Evolutionary conservation across 768 basidiomycete genomes (phyloP).

Genomic region (Kwoniella europaea): DNA sequence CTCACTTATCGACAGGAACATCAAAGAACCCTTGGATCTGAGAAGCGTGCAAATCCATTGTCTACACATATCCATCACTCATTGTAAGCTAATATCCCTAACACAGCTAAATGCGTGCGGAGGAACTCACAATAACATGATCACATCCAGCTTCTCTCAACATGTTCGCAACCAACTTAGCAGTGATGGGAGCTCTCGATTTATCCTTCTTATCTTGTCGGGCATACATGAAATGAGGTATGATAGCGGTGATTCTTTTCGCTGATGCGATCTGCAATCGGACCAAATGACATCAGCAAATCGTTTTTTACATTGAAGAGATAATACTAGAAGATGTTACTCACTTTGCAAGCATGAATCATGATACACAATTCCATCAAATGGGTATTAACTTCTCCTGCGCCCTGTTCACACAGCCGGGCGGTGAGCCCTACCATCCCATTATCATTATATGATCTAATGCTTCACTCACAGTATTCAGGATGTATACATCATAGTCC

Average conservation of each 20-base stretch:
- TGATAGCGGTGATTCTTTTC: conserved; percentile 92
- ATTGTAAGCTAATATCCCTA: neutral
- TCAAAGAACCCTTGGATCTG: conserved; percentile 99
- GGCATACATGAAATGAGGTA: conserved; percentile 96
- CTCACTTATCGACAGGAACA: conserved; percentile 88
- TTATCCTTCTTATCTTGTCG: conserved; percentile 99
- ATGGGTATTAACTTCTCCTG: conserved; percentile 84
- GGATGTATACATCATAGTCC: conserved; percentile 98
- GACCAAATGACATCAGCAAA: too few relatives aligned
- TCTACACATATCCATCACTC: conserved; percentile 55
- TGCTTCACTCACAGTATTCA: conserved; percentile 65
- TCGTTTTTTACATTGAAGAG: neutral
- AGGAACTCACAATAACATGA: conserved; percentile 73
- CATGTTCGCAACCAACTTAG: conserved; percentile 98
- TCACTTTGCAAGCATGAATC: conserved; percentile 88
- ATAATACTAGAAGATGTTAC: conserved; percentile 1
- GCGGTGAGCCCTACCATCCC: neutral
- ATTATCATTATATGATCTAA: neutral
- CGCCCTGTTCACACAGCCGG: conserved; percentile 31
- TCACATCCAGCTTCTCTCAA: conserved; percentile 94
- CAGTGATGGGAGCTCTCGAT: conserved; percentile 92
- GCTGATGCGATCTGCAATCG: conserved; percentile 75
- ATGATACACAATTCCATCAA: conserved; percentile 99
- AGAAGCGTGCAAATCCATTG: conserved; percentile 97
- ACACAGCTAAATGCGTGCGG: neutral